phyloP scores from a whole-genome alignment of 148 eudicot genomes.

The Amaranthus palmeri region DNA sequence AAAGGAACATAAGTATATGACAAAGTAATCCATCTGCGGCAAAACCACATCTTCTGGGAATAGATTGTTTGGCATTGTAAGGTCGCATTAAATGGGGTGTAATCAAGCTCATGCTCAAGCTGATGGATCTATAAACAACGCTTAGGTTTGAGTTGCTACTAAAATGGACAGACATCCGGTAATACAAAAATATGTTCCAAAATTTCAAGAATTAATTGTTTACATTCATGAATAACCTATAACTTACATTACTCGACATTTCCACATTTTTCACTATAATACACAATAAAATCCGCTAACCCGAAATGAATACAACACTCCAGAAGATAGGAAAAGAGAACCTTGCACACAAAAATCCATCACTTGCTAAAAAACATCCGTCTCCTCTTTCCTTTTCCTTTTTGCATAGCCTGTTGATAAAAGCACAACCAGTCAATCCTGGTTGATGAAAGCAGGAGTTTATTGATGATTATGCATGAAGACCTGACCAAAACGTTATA shows the following conservation, averaged over 20 bases:
- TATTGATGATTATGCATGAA: not conserved
- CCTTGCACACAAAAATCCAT: constrained; percentile 7
- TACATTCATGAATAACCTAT: constrained; percentile 20
- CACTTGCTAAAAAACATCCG: constrained; percentile 21
- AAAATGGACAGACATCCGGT: not conserved
- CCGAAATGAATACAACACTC: constrained; percentile 12
- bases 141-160: not conserved
- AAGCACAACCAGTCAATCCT: constrained; percentile 9
- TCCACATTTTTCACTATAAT: not conserved
- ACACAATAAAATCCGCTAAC: constrained; percentile 6
- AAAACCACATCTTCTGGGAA: too few relatives aligned
- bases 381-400: constrained; percentile 29
- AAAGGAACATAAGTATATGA: too few relatives aligned
- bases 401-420: constrained; percentile 29
- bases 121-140: too few relatives aligned
- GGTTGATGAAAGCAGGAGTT: not conserved
- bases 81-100: too few relatives aligned
- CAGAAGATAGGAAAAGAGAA: not conserved
- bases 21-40: too few relatives aligned
- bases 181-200: constrained; percentile 6
- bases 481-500: not conserved
- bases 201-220: constrained; percentile 4
- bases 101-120: too few relatives aligned
- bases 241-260: constrained; percentile 21
- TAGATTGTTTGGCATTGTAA: too few relatives aligned